Percentiles rank a stretch among this genome's conserved stretches.
Evolutionary conservation across 805 yeast genomes (phyloP).

Genomic region (Spathaspora boniae): DNA sequence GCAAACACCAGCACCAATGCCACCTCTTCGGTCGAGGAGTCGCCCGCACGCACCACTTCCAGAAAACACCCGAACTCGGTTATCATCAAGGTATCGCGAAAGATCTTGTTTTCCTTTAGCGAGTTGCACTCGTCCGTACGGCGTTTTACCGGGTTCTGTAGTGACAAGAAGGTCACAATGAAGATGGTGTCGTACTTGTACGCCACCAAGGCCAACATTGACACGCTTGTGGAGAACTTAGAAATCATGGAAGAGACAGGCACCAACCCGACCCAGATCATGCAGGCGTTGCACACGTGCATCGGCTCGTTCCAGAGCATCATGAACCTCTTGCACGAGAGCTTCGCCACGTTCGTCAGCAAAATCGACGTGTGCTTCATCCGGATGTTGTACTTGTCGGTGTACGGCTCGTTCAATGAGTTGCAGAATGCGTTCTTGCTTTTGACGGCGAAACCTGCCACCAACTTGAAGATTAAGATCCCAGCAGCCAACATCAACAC

Average conservation of each 20-base stretch:
- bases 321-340: slow-evolving; percentile 45
- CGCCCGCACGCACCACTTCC: slow-evolving; percentile 11
- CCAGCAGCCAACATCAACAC: slow-evolving; percentile 15
- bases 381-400: slow-evolving; percentile 57
- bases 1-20: neutral
- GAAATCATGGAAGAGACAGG: slow-evolving; percentile 44
- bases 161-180: slow-evolving; percentile 51
- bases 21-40: neutral
- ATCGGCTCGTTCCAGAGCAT: slow-evolving; percentile 50
- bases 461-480: slow-evolving; percentile 1
- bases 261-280: slow-evolving; percentile 27
- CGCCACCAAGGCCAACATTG: slow-evolving; percentile 52
- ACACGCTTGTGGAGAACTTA: slow-evolving; percentile 52
- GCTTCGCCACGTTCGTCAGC: slow-evolving; percentile 46
- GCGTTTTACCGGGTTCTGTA: slow-evolving; percentile 55
- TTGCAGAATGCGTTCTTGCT: slow-evolving; percentile 61
- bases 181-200: slow-evolving; percentile 51
- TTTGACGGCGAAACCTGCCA: slow-evolving; percentile 21
- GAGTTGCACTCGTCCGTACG: slow-evolving; percentile 61
- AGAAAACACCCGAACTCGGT: slow-evolving; percentile 14
- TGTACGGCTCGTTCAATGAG: slow-evolving; percentile 64
- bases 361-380: slow-evolving; percentile 62
- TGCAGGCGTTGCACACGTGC: slow-evolving; percentile 28
- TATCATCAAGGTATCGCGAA: slow-evolving; percentile 50
- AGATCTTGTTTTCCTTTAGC: slow-evolving; percentile 57